Conservation (phyloP, 805 yeast species). For the Zygoascus ofunaensis region DNA sequence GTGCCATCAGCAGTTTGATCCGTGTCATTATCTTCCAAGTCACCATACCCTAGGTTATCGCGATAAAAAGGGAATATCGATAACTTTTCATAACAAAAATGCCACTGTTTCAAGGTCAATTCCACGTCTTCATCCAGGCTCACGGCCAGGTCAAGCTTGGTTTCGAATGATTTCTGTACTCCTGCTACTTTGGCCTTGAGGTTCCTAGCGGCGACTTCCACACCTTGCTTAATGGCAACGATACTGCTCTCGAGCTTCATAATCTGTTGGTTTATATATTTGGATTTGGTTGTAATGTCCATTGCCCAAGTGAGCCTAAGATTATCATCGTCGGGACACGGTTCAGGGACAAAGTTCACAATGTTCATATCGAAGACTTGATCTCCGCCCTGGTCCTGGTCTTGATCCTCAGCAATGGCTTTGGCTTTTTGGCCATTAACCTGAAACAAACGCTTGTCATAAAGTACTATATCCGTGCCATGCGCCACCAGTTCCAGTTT, state of each 20-base stretch:
- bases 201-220: conserved; percentile 21
- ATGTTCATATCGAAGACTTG: not conserved
- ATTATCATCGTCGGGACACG: not conserved
- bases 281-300: not conserved
- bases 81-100: not conserved
- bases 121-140: conserved; percentile 17
- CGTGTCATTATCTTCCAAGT: not conserved
- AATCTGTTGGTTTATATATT: not conserved
- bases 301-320: not conserved
- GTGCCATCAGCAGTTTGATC: not conserved
- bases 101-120: conserved; percentile 2
- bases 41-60: too few relatives aligned
- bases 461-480: conserved; percentile 21
- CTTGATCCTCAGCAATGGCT: not conserved
- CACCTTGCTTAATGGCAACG: conserved; percentile 18
- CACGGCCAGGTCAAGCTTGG: conserved; percentile 18
- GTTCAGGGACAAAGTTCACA: not conserved
- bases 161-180: conserved; percentile 18
- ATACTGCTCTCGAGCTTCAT: conserved; percentile 3
- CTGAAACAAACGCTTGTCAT: conserved; percentile 17
- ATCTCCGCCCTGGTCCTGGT: not conserved
- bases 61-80: not conserved
- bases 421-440: not conserved
- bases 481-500: conserved; percentile 19
- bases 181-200: conserved; percentile 17